phyloP scores from a whole-genome alignment of 2,329 filamentous ascomycete genomes.

The Magnaporthiopsis incrustans region DNA sequence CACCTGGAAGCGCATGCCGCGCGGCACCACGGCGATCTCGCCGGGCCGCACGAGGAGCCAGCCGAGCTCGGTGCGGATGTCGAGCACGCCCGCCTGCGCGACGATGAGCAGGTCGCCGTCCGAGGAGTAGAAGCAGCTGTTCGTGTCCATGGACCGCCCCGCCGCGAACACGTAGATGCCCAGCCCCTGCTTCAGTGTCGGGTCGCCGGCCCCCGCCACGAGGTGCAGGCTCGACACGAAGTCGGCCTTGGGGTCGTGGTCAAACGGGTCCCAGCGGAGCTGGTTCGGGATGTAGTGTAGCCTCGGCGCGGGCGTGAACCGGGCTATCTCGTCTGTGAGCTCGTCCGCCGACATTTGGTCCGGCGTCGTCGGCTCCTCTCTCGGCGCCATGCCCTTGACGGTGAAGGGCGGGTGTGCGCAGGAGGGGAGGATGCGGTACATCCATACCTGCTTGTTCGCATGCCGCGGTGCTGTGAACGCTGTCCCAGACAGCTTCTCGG shows the following conservation, averaged over 20 bases:
- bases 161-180: constrained; percentile 63
- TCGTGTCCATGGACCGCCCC: constrained; percentile 58
- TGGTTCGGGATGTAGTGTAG: constrained; percentile 64
- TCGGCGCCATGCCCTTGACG: constrained; percentile 27
- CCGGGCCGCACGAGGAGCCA: constrained; percentile 52
- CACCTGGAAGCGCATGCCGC: constrained; percentile 55
- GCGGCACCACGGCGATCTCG: constrained; percentile 56
- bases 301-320: not conserved
- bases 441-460: constrained; percentile 63
- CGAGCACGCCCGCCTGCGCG: constrained; percentile 54
- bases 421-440: constrained; percentile 60
- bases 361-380: constrained; percentile 9
- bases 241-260: constrained; percentile 36
- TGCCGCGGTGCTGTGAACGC: constrained; percentile 61
- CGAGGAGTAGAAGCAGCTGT: constrained; percentile 63
- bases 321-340: not conserved
- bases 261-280: constrained; percentile 61
- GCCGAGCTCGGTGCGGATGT: constrained; percentile 59
- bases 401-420: constrained; percentile 52
- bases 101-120: constrained; percentile 62
- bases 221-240: constrained; percentile 44
- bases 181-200: constrained; percentile 59
- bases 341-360: not conserved
- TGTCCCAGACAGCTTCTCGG: constrained; percentile 67
- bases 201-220: constrained; percentile 63